Percentiles rank a stretch among this genome's conserved stretches.
Evolutionary conservation across 352 stramenopile species (phyloP).

Genomic region (Pythium phragmitis): DNA sequence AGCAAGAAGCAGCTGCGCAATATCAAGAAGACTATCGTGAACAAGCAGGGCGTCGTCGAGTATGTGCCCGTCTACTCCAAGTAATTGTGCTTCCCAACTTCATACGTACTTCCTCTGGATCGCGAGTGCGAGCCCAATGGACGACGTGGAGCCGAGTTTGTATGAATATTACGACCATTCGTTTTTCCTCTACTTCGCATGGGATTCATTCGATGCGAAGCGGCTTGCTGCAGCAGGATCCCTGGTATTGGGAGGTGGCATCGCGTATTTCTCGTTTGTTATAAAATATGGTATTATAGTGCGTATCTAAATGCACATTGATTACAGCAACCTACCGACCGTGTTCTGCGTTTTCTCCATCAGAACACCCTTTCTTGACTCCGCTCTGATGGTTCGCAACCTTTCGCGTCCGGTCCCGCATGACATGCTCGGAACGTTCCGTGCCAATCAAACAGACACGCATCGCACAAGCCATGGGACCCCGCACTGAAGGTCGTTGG

Average conservation of each 20-base stretch:
- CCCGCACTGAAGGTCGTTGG: not conserved
- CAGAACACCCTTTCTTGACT: not conserved
- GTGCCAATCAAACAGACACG: not conserved
- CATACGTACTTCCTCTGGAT: not conserved
- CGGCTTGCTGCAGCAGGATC: too few relatives aligned
- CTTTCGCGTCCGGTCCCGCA: not conserved
- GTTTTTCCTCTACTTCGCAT: too few relatives aligned
- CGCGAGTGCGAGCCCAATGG: not conserved
- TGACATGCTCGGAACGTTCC: not conserved
- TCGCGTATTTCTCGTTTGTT: not conserved
- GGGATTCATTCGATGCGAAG: too few relatives aligned
- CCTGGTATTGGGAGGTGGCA: too few relatives aligned
- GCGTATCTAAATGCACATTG: not conserved
- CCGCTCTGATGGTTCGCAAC: not conserved
- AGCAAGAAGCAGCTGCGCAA: constrained; percentile 92
- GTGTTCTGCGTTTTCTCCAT: not conserved
- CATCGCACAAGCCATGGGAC: not conserved
- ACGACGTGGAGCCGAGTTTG: not conserved
- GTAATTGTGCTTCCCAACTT: constrained; percentile 32
- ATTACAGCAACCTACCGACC: not conserved
- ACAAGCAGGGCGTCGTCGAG: constrained; percentile 90
- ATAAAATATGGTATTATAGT: not conserved
- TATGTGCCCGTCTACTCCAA: constrained; percentile 88
- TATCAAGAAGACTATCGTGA: constrained; percentile 91
- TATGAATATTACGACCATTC: not conserved